These are phyloP conservation scores for Areca catechu DNA, from an alignment of 176 grass and related monocot genomes.

Conservation along the genomic window DNA sequence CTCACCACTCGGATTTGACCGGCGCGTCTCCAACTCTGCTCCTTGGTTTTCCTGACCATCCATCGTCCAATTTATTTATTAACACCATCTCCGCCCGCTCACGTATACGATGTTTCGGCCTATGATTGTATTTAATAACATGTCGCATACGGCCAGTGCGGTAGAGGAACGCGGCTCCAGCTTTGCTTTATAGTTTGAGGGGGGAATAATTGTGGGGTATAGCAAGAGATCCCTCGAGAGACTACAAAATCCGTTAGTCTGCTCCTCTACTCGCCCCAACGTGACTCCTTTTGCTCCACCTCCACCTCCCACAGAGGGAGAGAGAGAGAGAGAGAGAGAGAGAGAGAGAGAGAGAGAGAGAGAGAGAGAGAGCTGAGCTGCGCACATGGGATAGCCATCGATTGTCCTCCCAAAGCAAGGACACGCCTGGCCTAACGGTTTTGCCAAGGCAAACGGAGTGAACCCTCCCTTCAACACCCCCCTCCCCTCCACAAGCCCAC, in stretches of 20 bases:
- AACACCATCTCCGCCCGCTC: too few relatives aligned
- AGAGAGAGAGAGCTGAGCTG: background rate
- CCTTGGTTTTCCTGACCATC: too few relatives aligned
- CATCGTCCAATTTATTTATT: too few relatives aligned
- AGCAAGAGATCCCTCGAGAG: constrained; percentile 1
- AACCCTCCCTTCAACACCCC: background rate
- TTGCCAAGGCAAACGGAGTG: background rate
- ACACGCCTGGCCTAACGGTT: constrained; percentile 5
- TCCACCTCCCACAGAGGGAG: background rate
- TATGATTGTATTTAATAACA: too few relatives aligned
- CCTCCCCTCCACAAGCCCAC: background rate
- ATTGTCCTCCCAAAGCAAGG: constrained; percentile 10
- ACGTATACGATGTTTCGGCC: too few relatives aligned
- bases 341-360: background rate
- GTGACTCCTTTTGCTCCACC: background rate
- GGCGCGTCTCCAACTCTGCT: background rate
- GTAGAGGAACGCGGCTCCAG: too few relatives aligned
- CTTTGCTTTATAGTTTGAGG: too few relatives aligned
- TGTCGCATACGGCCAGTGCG: too few relatives aligned
- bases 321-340: background rate
- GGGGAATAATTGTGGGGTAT: background rate
- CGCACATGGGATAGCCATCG: constrained; percentile 16
- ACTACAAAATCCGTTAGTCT: constrained; percentile 14
- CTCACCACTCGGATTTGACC: constrained; percentile 11
- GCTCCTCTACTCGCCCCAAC: background rate